Evolutionary conservation across 345 rosid species (phyloP).

Genomic region (Populus euphratica): DNA sequence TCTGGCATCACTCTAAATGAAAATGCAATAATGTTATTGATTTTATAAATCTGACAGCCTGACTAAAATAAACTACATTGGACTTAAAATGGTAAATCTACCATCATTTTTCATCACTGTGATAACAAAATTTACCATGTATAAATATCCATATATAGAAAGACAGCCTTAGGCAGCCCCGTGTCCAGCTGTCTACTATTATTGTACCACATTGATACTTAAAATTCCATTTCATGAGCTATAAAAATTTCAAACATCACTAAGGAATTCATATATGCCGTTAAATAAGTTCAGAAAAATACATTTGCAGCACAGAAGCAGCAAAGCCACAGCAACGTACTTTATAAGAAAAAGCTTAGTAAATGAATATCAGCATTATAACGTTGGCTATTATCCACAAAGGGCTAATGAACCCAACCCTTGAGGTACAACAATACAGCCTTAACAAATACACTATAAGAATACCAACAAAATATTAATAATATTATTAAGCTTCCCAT

Average conservation of each 20-base stretch:
- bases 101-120: not conserved
- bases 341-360: not conserved
- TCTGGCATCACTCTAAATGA: not conserved
- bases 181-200: no score
- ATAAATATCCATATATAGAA: not conserved
- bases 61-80: not conserved
- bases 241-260: not conserved
- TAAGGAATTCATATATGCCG: not conserved
- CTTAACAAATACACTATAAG: not conserved
- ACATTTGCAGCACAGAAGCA: not conserved
- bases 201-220: no score
- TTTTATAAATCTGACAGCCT: not conserved
- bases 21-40: not conserved
- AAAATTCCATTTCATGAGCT: not conserved
- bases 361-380: not conserved
- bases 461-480: not conserved
- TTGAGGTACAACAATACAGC: not conserved
- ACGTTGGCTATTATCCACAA: not conserved
- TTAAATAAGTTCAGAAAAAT: not conserved
- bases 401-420: not conserved
- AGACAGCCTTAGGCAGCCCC: not conserved
- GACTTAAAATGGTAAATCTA: not conserved
- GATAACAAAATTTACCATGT: not conserved
- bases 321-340: not conserved
- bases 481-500: not conserved